Percentiles rank a stretch among this genome's conserved stretches.
Evolutionary conservation across 768 basidiomycete genomes (phyloP).

Genomic region (Tephrocybe sp.): DNA sequence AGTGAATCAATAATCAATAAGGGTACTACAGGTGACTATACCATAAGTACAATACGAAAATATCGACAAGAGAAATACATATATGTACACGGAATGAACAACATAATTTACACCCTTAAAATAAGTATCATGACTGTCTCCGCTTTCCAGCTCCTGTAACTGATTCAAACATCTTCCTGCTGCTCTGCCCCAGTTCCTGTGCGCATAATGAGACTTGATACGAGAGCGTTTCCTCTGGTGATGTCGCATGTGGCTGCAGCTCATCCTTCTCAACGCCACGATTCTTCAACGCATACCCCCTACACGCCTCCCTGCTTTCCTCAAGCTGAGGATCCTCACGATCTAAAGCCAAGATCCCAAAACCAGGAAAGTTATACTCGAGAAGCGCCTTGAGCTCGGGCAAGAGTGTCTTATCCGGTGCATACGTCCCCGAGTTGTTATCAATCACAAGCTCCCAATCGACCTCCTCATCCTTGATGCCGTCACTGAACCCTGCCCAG

Average conservation of each 20-base stretch:
- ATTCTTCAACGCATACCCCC: constrained; percentile 59
- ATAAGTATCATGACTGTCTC: no score
- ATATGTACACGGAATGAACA: no score
- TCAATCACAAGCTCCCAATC: constrained; percentile 84
- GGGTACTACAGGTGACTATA: no score
- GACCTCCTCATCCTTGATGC: constrained; percentile 51
- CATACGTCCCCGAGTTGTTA: constrained; percentile 85
- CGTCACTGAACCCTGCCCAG: constrained; percentile 63
- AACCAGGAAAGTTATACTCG: constrained; percentile 72
- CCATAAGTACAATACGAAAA: no score
- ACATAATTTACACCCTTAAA: no score
- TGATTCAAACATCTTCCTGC: neutral
- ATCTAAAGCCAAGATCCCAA: constrained; percentile 54
- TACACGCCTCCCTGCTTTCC: constrained; percentile 64
- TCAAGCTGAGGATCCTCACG: constrained; percentile 54
- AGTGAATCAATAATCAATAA: no score
- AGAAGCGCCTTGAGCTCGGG: constrained; percentile 61
- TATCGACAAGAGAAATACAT: no score
- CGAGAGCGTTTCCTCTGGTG: constrained; percentile 55
- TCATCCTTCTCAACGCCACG: constrained; percentile 63
- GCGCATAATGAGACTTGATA: constrained; percentile 19
- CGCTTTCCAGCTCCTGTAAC: neutral
- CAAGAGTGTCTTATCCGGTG: constrained; percentile 65
- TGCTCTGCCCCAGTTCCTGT: constrained; percentile 13
- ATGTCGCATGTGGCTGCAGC: constrained; percentile 58